Evolutionary conservation across 78 protist genomes (phyloP), one percentile per base, ranked within the genome.

Genomic region (Protostelium mycophagum): DNA sequence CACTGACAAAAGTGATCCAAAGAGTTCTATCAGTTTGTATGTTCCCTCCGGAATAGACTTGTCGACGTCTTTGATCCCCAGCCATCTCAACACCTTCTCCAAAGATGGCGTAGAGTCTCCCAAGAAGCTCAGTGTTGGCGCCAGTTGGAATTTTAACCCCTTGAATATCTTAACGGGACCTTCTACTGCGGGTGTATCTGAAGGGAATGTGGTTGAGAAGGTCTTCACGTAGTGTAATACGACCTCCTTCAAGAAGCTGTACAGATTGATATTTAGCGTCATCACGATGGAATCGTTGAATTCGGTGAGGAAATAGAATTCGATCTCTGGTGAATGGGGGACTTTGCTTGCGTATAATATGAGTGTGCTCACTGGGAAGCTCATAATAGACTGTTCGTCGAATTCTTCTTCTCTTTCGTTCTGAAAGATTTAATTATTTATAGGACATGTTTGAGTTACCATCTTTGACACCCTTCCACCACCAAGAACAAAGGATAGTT

Each of bases 81-180:
- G 51, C 94, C 94, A 92, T 36, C 94, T 91, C 36, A 92, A 92
- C 29, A 92, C 94, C 1, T 91, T 92, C 16, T 91, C 87, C 34
- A 92, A 84, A 34, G 89, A 90, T 29, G 94, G 94, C 28, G 94
- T 92, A 28, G 90, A 86, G n/a, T 92, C 94, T 90, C 94, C 94
- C 86, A 92, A 37, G 84, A 92, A 91, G 90, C 90, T 89, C 9
- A 92, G 38, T 16, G 94, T 92, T 0, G 94, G 94, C 0, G 94
- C 85, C n/a, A 92, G 73, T 92, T 92, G 94, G 88, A 92, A 92
- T 63, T 92, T 92, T 91, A 88, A 87, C 86, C 90, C 91, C 25
- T 87, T n/a, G 63, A 88, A 92, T 0, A 86, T 85, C 87, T 91
- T 90, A 35, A 85, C 85, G 25, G 73, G 86, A 31, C 89, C 88